Evolutionary conservation across 805 yeast genomes (phyloP).

Genomic region (Citeromyces nyonsensis): DNA sequence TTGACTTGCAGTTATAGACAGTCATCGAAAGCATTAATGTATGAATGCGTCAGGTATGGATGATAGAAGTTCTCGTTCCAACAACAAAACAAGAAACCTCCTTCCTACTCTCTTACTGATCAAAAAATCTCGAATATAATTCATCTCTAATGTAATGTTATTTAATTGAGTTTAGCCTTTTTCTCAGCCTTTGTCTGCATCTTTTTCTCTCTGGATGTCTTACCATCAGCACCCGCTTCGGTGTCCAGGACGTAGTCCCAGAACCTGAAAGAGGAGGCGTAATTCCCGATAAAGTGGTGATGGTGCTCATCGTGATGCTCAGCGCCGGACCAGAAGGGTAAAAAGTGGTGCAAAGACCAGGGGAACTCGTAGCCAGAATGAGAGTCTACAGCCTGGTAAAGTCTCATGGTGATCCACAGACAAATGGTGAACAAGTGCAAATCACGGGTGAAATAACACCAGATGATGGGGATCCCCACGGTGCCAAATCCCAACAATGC

Average conservation of each 20-base stretch:
- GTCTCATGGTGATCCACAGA: conserved; percentile 74
- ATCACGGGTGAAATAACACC: conserved; percentile 60
- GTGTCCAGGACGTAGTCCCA: conserved; percentile 84
- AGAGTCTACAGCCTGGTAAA: conserved; percentile 93
- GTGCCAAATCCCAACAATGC: conserved; percentile 88
- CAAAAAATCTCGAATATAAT: neutral
- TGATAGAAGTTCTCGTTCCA: too few relatives aligned
- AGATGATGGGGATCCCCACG: conserved; percentile 83
- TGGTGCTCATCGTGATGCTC: conserved; percentile 97
- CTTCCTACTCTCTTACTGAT: too few relatives aligned
- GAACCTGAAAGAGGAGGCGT: conserved; percentile 91
- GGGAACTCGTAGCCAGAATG: conserved; percentile 99
- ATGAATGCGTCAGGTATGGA: too few relatives aligned
- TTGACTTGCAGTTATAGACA: too few relatives aligned
- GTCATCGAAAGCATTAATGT: too few relatives aligned
- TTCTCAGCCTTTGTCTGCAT: conserved; percentile 41
- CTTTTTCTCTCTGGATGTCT: conserved; percentile 53
- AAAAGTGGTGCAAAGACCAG: conserved; percentile 80
- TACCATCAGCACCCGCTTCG: conserved; percentile 80
- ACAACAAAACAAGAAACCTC: too few relatives aligned
- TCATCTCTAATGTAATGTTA: neutral
- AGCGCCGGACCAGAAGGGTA: conserved; percentile 98
- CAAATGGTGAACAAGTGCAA: conserved; percentile 85
- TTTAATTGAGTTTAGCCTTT: conserved; percentile 14
- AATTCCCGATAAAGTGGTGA: conserved; percentile 89